Evolutionary conservation across 2,329 filamentous ascomycete species (phyloP).

Genomic region (Calonectria naviculata): DNA sequence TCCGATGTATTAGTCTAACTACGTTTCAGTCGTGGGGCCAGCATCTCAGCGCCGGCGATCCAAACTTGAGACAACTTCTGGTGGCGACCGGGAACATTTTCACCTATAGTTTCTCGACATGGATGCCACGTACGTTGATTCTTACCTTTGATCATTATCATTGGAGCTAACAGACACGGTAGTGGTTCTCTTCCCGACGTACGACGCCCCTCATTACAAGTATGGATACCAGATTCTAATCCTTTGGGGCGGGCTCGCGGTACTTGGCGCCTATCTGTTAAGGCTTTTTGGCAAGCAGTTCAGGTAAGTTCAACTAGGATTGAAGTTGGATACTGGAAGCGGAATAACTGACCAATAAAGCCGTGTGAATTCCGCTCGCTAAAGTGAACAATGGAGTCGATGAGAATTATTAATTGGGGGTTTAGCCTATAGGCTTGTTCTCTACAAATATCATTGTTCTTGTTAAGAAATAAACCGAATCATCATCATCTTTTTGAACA

Average conservation of each 20-base stretch:
- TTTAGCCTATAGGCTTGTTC: too few species aligned
- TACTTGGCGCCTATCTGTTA: conserved; percentile 27
- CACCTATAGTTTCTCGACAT: conserved; percentile 13
- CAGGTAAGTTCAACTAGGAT: background rate
- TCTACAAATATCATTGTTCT: too few species aligned
- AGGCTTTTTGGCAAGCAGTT: background rate
- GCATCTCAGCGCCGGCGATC: conserved; percentile 9
- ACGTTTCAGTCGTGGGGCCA: conserved; percentile 2
- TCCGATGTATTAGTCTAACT: background rate
- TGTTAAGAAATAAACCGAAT: too few species aligned
- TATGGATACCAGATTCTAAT: conserved; percentile 48
- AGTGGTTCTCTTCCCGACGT: conserved; percentile 44
- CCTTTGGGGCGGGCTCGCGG: conserved; percentile 44
- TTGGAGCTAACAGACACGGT: background rate
- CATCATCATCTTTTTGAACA: too few species aligned
- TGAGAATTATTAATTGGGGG: too few species aligned
- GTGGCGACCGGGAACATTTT: conserved; percentile 20
- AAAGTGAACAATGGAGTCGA: too few species aligned
- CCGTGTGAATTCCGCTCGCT: too few species aligned
- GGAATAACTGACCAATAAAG: too few species aligned
- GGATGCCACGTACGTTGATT: conserved; percentile 7
- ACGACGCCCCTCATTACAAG: conserved; percentile 47
- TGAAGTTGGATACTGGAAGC: too few species aligned
- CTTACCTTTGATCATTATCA: background rate
- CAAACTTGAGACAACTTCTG: conserved; percentile 9